Percentiles rank a stretch among this genome's conserved stretches.
phyloP scores from a whole-genome alignment of 495 filamentous ascomycete genomes.

The Lindgomyces ingoldianus region DNA sequence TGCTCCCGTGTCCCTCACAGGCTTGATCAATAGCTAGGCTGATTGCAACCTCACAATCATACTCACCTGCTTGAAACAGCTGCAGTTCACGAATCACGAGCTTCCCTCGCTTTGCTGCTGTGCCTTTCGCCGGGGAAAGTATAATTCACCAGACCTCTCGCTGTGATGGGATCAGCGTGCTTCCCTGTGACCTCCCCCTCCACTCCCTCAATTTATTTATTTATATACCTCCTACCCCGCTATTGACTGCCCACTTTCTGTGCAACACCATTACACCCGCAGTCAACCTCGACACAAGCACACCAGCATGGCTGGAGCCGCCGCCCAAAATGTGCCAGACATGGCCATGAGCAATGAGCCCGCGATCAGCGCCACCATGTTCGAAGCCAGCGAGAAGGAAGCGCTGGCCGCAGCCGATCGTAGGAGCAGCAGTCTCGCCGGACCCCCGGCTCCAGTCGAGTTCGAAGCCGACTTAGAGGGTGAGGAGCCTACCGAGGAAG shows the following conservation, averaged over 20 bases:
- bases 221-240: not conserved
- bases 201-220: not conserved
- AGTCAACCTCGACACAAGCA: not conserved
- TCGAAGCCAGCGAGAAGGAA: slow-evolving; percentile 27
- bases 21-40: slow-evolving; percentile 1
- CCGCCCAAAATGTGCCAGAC: slow-evolving; percentile 26
- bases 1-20: not conserved
- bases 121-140: slow-evolving; percentile 2
- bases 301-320: slow-evolving; percentile 19
- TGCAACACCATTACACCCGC: slow-evolving; percentile 1
- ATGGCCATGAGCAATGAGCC: slow-evolving; percentile 33
- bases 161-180: slow-evolving; percentile 4
- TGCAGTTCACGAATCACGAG: not conserved
- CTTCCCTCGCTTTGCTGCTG: not conserved
- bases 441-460: slow-evolving; percentile 8
- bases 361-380: slow-evolving; percentile 11
- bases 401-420: not conserved
- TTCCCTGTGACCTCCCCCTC: not conserved
- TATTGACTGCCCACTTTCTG: not conserved
- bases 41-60: slow-evolving; percentile 24
- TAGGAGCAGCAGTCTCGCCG: slow-evolving; percentile 8
- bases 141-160: slow-evolving; percentile 8
- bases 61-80: slow-evolving; percentile 27
- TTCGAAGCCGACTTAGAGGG: slow-evolving; percentile 30
- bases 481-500: slow-evolving; percentile 58